These are phyloP conservation scores for Fusarium nematophilum DNA, from an alignment of 2,329 filamentous ascomycete genomes.

Conservation along the genomic window DNA sequence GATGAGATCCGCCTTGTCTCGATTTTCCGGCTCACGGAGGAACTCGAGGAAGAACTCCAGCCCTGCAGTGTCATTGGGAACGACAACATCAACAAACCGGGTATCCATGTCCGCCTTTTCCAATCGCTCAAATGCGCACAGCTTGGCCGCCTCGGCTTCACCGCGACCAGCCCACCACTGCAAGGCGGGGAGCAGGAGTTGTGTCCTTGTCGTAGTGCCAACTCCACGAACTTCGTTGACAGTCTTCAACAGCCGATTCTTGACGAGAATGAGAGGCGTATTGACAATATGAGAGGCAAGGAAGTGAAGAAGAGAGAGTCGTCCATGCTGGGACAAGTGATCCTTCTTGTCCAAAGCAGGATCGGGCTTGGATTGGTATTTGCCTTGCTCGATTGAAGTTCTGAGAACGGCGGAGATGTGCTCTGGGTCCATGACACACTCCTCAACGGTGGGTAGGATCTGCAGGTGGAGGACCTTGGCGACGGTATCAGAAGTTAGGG, in stretches of 20 bases:
- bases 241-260: slow-evolving; percentile 76
- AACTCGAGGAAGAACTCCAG: slow-evolving; percentile 63
- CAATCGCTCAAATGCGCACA: slow-evolving; percentile 54
- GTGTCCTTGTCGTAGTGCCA: slow-evolving; percentile 74
- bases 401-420: slow-evolving; percentile 74
- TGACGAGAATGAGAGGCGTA: slow-evolving; percentile 76
- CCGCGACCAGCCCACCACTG: slow-evolving; percentile 73
- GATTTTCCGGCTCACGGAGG: slow-evolving; percentile 54
- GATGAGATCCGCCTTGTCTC: slow-evolving; percentile 64
- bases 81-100: slow-evolving; percentile 62
- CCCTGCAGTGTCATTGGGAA: slow-evolving; percentile 64
- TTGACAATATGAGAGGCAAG: slow-evolving; percentile 77
- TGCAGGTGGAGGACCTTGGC: slow-evolving; percentile 72
- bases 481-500: slow-evolving; percentile 68
- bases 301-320: slow-evolving; percentile 75
- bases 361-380: slow-evolving; percentile 48
- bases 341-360: slow-evolving; percentile 62
- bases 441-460: slow-evolving; percentile 82
- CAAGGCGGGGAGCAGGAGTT: slow-evolving; percentile 80
- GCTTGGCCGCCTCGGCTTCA: slow-evolving; percentile 60
- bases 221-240: slow-evolving; percentile 80
- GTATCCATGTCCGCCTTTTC: slow-evolving; percentile 57
- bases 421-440: slow-evolving; percentile 82
- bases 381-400: slow-evolving; percentile 54
- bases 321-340: slow-evolving; percentile 68